Conservation (phyloP, 2,329 filamentous ascomycete genomes). For the Fusarium heterosporum region DNA sequence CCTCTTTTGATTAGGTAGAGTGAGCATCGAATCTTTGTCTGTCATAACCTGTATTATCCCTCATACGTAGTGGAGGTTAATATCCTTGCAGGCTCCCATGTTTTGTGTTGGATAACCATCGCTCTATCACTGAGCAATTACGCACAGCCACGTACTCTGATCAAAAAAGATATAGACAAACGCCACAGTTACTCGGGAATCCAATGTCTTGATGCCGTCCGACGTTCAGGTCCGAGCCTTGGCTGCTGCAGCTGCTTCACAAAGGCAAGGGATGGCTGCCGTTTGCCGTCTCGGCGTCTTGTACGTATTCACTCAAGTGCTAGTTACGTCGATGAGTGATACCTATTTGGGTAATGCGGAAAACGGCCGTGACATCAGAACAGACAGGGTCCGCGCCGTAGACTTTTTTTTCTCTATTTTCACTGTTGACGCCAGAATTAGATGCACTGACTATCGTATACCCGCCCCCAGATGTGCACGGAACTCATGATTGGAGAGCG, state of each 20-base stretch:
- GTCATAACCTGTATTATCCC: constrained; percentile 19
- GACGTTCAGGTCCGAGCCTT: constrained; percentile 29
- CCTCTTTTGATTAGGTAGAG: constrained; percentile 6
- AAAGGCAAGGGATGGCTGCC: constrained; percentile 28
- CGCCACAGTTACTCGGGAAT: constrained; percentile 21
- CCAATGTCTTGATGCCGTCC: constrained; percentile 28
- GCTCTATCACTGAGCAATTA: constrained; percentile 1
- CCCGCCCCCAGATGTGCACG: constrained; percentile 26
- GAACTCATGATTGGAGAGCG: constrained; percentile 37
- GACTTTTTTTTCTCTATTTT: background rate
- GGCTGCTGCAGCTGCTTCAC: constrained; percentile 11
- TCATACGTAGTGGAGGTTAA: background rate
- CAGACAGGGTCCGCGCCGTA: constrained; percentile 1
- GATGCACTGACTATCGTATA: background rate
- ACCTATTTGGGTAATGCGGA: constrained; percentile 20
- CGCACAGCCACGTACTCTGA: constrained; percentile 14
- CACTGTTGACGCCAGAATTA: background rate
- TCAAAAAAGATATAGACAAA: background rate
- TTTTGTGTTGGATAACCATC: background rate
- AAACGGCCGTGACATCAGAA: constrained; percentile 30
- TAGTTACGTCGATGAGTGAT: constrained; percentile 18
- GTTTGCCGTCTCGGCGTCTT: constrained; percentile 37
- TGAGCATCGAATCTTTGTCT: constrained; percentile 18
- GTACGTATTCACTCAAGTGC: constrained; percentile 27
- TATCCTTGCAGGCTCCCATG: background rate